phyloP scores from a whole-genome alignment of 2,329 filamentous ascomycete genomes.

The Exophiala oligosperma region DNA sequence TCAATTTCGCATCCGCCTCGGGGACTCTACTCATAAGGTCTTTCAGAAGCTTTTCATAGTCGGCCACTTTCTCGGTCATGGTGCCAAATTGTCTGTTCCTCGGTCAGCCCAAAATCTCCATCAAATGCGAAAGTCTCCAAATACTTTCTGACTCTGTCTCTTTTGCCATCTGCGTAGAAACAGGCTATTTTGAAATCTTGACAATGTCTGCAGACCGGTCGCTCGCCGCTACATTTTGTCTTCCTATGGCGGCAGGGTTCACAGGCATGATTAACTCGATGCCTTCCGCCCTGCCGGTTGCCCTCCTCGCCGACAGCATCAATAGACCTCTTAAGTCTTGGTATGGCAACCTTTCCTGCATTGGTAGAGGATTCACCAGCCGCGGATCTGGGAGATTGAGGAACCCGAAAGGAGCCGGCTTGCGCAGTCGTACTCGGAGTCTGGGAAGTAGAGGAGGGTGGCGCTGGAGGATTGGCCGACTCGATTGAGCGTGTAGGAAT shows the following conservation, averaged over 20 bases:
- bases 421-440: conserved; percentile 10
- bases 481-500: conserved; percentile 17
- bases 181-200: conserved; percentile 39
- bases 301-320: conserved; percentile 17
- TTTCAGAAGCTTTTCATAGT: conserved; percentile 42
- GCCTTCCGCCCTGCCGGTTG: conserved; percentile 20
- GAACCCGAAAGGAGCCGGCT: conserved; percentile 21
- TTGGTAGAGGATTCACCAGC: conserved; percentile 14
- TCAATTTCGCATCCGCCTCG: conserved; percentile 36
- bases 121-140: conserved; percentile 17
- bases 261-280: conserved; percentile 38
- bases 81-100: conserved; percentile 40
- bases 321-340: conserved; percentile 31
- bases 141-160: conserved; percentile 45
- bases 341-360: conserved; percentile 33
- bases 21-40: conserved; percentile 38
- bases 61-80: conserved; percentile 39
- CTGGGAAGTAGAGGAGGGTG: conserved; percentile 1
- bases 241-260: conserved; percentile 44
- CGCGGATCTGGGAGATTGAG: conserved; percentile 21
- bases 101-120: not conserved
- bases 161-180: conserved; percentile 45
- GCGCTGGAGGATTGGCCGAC: conserved; percentile 3
- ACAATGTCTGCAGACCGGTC: conserved; percentile 43
- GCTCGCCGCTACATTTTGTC: conserved; percentile 46